Evolutionary conservation across 2,329 filamentous ascomycete species (phyloP), one percentile per base, ranked within the genome.

Genomic region (Aureobasidium mangrovei): DNA sequence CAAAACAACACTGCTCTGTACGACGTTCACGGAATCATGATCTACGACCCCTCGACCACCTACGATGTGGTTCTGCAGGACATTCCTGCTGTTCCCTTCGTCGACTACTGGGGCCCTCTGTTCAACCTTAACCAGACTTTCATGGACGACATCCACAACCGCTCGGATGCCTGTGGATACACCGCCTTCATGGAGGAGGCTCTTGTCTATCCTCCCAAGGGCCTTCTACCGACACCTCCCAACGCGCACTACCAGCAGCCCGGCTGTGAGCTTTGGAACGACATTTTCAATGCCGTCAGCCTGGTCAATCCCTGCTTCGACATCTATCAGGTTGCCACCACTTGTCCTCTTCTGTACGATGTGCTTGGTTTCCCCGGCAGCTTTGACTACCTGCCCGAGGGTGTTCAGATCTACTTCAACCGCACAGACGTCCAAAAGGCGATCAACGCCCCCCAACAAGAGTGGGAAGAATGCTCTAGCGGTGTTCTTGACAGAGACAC

Each of bases 221-320:
- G 82, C 4, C 73, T 74, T 3, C 75, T 87, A 18, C 84, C 83
- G 0, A 65, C 65, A 0, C 70, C 73, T 31, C 74, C 80, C 4
- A 76, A 77, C 57, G 66, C 67, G 26, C 67, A 71, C 28, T 60
- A 70, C 35, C 70, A 70, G 0, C 60, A 65, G n/a, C 63, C 69
- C 0, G 76, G 73, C 3, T 91, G 86, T 65, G 55, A 58, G 6
- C 53, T 67, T 24, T 66, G 62, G 60, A 67, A 76, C 55, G 71
- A 77, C 26, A 77, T 87, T 31, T 72, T 72, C 61, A 39, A 73
- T 0, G 83, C 81, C 31, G 77, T 77, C 6, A 58, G 73, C 4
- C 63, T 72, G 1, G 68, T 80, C 33, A 93, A 93, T 70, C 88
- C 88, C 0, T 93, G 88, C 72, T 94, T 86, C 70, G 82, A 89